Base-by-base conservation (phyloP, 257 asterid genomes). In the Ophiorrhiza pumila region DNA sequence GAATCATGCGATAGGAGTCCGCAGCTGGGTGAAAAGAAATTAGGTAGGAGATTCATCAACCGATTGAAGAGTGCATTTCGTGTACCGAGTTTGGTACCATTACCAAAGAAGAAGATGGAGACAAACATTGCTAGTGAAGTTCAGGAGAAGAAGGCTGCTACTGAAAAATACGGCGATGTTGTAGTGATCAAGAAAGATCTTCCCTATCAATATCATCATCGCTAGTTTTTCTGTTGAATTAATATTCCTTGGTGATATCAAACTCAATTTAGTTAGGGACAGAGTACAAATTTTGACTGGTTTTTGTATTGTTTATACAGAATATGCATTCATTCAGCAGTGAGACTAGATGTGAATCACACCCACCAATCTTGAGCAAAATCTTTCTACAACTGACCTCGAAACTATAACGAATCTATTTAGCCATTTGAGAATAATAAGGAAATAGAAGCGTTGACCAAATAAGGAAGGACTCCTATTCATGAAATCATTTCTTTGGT, bases 11-110 rank as follows among this genome's bases (percentile, higher is more conserved):
- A 84, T 20, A 83, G 63, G 70, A 75, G 61, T 61, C 66, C 47
- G 14, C 35, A 31, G 7, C 52, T 39, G 9, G 79, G 12, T 0
- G 93, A 82, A 65, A 89, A 62, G 83, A 83, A 74, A 1, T 69
- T 87, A 0, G 79, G 93, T 0, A 72, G 82, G 83, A 85, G 92
- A 71, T 80, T 93, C 31, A 81, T 93, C 9, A 78, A 79, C 2
- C 93, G 95, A 8, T 73, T 93, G 69, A 89, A 76, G 82, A 87
- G 85, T 65, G 91, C 85, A 3, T 85, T 90, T 45, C 77, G 90
- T 2, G 79, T 80, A 42, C 84, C 77, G 29, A 57, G 35, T 59
- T 71, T 74, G 60, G 57, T 56, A 4, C 57, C 80, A 0, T 50
- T 56, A 4, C 57, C 80, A 0, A 89, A 85, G 87, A 89, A 84